Evolutionary conservation across 2,329 filamentous ascomycete genomes (phyloP).

Genomic region (Penicillium sumatraense): DNA sequence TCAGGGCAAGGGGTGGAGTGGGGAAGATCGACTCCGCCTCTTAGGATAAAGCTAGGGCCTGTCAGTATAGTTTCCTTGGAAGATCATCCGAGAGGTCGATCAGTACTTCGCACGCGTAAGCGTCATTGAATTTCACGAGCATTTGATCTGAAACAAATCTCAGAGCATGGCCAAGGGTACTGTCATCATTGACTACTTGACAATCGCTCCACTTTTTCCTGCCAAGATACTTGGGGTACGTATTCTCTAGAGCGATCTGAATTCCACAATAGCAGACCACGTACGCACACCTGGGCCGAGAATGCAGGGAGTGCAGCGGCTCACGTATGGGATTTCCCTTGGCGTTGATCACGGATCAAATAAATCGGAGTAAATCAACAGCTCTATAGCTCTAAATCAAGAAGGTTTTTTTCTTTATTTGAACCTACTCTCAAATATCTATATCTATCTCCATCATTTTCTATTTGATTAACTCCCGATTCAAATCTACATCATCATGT

Average conservation of each 20-base stretch:
- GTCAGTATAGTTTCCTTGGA: neutral
- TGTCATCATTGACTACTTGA: neutral
- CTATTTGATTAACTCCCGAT: neutral
- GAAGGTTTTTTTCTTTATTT: slow-evolving; percentile 1
- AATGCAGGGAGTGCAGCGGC: slow-evolving; percentile 3
- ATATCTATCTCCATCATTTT: neutral
- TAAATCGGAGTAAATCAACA: slow-evolving; percentile 4
- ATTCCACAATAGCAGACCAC: slow-evolving; percentile 1
- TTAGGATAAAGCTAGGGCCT: neutral
- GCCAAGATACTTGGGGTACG: slow-evolving; percentile 3
- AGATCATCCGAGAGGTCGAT: neutral
- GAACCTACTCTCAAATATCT: neutral
- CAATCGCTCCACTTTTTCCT: neutral
- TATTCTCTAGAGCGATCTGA: slow-evolving; percentile 1
- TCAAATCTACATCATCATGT: slow-evolving; percentile 1
- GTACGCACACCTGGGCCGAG: slow-evolving; percentile 2
- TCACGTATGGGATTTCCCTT: neutral
- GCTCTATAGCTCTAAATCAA: neutral
- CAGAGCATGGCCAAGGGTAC: neutral
- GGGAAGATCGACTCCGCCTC: neutral
- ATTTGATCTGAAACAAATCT: slow-evolving; percentile 1
- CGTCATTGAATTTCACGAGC: neutral
- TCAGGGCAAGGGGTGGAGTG: neutral
- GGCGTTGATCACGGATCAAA: neutral
- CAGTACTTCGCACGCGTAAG: neutral